Conservation (phyloP, 371 early-diverging fungal species). For the Mortierella sp. region DNA sequence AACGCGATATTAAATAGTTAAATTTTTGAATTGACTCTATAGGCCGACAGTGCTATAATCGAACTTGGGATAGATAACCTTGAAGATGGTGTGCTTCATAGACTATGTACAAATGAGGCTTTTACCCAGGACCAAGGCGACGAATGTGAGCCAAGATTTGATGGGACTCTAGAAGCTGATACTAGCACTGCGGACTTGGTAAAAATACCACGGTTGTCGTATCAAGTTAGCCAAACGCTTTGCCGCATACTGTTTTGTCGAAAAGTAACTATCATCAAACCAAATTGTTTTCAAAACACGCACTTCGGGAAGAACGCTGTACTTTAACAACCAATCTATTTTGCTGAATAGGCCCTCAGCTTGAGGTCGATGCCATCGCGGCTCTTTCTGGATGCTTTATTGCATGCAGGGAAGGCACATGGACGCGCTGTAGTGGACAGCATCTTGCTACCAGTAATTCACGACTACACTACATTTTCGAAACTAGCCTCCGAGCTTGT, state of each 20-base stretch:
- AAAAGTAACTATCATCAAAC: constrained; percentile 20
- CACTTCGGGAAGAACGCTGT: neutral
- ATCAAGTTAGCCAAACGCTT: constrained; percentile 22
- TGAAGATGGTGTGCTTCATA: constrained; percentile 34
- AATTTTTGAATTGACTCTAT: neutral
- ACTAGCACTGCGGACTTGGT: neutral
- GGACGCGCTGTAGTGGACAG: constrained; percentile 46
- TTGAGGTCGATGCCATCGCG: constrained; percentile 35
- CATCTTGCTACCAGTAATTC: constrained; percentile 19
- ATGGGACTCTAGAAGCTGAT: neutral
- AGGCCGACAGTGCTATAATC: constrained; percentile 20
- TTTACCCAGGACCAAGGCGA: constrained; percentile 14
- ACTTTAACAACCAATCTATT: neutral
- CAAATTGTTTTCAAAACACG: neutral
- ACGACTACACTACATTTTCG: constrained; percentile 13
- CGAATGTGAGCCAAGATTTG: neutral
- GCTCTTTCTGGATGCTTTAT: constrained; percentile 36
- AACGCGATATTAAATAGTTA: neutral
- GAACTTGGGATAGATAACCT: constrained; percentile 29
- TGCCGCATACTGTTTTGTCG: constrained; percentile 20
- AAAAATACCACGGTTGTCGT: constrained; percentile 14
- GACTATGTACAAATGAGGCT: constrained; percentile 34
- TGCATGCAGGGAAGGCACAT: constrained; percentile 25
- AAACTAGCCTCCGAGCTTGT: constrained; percentile 34
- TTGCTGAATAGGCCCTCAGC: constrained; percentile 12